Conservation (phyloP, 768 basidiomycete genomes). For the Tricholoma saponaceum region DNA sequence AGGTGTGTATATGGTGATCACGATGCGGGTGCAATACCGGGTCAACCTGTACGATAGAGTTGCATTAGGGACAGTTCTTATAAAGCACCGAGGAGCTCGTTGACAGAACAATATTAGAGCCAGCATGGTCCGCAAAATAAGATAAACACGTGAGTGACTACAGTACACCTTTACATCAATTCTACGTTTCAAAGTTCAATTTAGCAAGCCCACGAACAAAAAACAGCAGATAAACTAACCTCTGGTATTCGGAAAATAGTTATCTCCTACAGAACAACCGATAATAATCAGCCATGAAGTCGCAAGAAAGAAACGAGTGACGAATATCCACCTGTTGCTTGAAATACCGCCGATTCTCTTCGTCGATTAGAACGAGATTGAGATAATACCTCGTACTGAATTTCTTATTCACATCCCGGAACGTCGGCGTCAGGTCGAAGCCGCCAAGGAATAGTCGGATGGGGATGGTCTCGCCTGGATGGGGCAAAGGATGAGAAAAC, state of each 20-base stretch:
- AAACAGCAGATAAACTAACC: slow-evolving; percentile 2
- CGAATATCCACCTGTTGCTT: slow-evolving; percentile 75
- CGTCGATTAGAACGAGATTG: slow-evolving; percentile 95
- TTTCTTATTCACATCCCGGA: slow-evolving; percentile 99
- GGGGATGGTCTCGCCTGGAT: slow-evolving; percentile 91
- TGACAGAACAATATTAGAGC: not conserved
- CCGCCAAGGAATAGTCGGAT: slow-evolving; percentile 97
- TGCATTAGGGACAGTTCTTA: not conserved
- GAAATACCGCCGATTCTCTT: slow-evolving; percentile 97
- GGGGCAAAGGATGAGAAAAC: not conserved
- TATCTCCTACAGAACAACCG: slow-evolving; percentile 10
- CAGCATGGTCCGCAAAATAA: not conserved
- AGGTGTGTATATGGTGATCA: not conserved
- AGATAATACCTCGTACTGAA: slow-evolving; percentile 97
- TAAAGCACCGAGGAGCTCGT: not conserved
- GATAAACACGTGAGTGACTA: not conserved
- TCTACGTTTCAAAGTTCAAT: not conserved
- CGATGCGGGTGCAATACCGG: no score
- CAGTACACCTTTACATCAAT: not conserved
- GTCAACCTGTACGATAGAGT: not conserved
- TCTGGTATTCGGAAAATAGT: slow-evolving; percentile 20
- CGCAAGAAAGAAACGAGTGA: not conserved
- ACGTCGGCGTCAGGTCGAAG: slow-evolving; percentile 97
- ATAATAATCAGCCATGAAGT: not conserved
- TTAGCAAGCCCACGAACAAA: not conserved